Evolutionary conservation across 108 stramenopile genomes (phyloP).

Genomic region (Nitzschia sp.): DNA sequence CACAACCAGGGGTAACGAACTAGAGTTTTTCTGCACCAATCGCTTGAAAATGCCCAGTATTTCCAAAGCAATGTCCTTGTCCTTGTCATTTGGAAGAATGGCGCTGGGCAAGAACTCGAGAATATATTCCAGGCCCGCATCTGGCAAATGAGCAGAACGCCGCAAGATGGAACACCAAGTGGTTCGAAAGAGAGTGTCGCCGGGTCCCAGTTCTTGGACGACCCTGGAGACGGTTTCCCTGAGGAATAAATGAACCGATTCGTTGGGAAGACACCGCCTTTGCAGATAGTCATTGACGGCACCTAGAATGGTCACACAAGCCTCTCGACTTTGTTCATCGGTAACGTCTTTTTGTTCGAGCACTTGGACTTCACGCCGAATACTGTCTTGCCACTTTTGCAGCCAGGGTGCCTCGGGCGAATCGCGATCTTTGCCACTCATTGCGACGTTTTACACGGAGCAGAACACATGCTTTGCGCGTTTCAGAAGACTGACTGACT

Average conservation of each 20-base stretch:
- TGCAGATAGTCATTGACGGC: not conserved
- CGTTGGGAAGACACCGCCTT: not conserved
- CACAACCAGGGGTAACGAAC: not conserved
- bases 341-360: not conserved
- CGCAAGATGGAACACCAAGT: not conserved
- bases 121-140: not conserved
- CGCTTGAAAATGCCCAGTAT: not conserved
- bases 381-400: no score
- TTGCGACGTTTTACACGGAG: no score
- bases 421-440: not conserved
- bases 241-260: not conserved
- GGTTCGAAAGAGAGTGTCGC: conserved; percentile 5
- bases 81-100: not conserved
- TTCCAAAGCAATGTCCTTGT: not conserved
- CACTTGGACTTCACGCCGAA: no score
- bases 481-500: no score
- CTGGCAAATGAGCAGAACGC: not conserved
- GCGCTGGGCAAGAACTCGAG: conserved; percentile 5
- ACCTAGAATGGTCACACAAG: not conserved
- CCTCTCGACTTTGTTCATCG: not conserved
- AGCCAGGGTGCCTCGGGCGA: no score
- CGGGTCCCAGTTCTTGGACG: conserved; percentile 2
- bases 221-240: not conserved
- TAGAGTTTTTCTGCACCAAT: not conserved
- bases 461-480: no score